These are phyloP conservation scores for Leishmania tropica DNA, from an alignment of 208 protist species.

Conservation along the genomic window DNA sequence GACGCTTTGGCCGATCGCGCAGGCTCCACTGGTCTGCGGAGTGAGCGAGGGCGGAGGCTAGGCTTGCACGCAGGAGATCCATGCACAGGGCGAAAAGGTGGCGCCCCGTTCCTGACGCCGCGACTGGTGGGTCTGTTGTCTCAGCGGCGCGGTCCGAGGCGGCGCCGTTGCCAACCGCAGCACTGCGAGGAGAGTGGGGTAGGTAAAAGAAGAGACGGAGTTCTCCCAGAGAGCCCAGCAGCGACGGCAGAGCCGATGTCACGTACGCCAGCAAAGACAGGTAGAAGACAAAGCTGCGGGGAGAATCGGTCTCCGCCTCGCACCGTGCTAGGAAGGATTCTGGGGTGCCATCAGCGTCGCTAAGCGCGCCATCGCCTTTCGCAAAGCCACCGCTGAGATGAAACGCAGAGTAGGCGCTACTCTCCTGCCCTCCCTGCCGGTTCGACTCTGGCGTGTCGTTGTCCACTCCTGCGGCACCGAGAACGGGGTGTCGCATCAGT, in stretches of 20 bases:
- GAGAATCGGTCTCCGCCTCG: conserved; percentile 14
- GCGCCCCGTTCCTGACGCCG: not conserved
- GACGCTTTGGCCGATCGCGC: conserved; percentile 3
- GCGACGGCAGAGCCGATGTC: conserved; percentile 28
- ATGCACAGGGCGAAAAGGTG: conserved; percentile 23
- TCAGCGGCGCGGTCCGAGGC: not conserved
- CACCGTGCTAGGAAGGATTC: conserved; percentile 20
- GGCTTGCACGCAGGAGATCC: conserved; percentile 13
- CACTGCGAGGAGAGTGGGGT: not conserved
- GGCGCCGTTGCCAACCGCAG: not conserved
- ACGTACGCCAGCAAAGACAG: conserved; percentile 31
- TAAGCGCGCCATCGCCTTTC: not conserved
- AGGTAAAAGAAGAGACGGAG: conserved; percentile 26
- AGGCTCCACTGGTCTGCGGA: not conserved
- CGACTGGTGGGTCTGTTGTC: not conserved
- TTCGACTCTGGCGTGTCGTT: not conserved
- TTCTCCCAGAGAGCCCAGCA: conserved; percentile 23
- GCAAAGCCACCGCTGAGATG: not conserved
- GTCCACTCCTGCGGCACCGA: not conserved
- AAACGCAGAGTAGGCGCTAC: not conserved
- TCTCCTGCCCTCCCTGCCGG: not conserved
- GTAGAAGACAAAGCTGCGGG: conserved; percentile 31
- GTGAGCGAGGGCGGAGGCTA: conserved; percentile 1
- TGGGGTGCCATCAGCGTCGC: not conserved
- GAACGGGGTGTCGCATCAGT: not conserved